Conservation (phyloP, 371 early-diverging fungal species). For the Mucor sp. region DNA sequence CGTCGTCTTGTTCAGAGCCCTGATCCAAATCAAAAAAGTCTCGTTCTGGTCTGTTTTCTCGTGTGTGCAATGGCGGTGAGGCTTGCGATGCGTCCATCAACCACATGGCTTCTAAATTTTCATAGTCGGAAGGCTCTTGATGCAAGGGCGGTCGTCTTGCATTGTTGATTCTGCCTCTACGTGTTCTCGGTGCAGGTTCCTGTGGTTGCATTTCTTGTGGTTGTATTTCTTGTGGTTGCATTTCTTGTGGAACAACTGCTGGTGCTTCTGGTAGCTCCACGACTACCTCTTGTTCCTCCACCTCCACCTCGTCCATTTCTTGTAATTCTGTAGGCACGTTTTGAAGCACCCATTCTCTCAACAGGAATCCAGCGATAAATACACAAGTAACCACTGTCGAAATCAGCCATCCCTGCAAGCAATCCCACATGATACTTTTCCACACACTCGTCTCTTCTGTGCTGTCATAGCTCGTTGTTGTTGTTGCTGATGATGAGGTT, state of each 20-base stretch:
- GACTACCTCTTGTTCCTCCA: background rate
- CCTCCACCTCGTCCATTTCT: background rate
- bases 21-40: slow-evolving; percentile 1
- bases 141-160: background rate
- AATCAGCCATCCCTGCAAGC: slow-evolving; percentile 85
- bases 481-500: background rate
- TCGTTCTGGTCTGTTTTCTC: background rate
- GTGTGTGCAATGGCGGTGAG: background rate
- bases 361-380: slow-evolving; percentile 73
- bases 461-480: background rate
- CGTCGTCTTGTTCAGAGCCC: slow-evolving; percentile 24
- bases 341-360: slow-evolving; percentile 86
- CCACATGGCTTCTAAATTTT: slow-evolving; percentile 20
- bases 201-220: background rate
- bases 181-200: background rate
- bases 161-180: background rate
- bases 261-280: background rate
- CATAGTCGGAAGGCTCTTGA: slow-evolving; percentile 14
- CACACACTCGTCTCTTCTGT: background rate
- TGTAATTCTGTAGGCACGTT: slow-evolving; percentile 54
- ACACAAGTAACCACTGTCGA: slow-evolving; percentile 69
- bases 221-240: too few relatives aligned
- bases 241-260: background rate
- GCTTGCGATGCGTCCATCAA: background rate
- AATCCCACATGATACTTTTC: slow-evolving; percentile 68